Evolutionary conservation across 352 stramenopile species (phyloP), one percentile per base, ranked within the genome.

Genomic region (Vaucheria bursata): DNA sequence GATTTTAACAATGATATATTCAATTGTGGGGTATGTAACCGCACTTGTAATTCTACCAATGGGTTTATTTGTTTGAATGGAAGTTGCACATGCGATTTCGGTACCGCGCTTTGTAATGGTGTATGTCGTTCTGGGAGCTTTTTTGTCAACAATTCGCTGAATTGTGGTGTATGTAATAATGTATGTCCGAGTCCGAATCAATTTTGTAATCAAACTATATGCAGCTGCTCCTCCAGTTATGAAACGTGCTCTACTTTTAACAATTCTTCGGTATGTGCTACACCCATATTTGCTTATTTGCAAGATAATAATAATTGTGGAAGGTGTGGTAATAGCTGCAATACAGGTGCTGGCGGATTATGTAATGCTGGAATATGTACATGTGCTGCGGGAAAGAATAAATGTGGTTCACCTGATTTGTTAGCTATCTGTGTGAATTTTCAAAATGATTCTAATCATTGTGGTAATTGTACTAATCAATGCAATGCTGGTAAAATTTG

Each of bases 121-220:
- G 25, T 18, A 18, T 59, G 25, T 59, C 18, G 25, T 18, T 25
- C 18, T 18, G 18, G 45, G 18, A 18, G 25, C 18, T 59, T 25
- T 18, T 18, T 59, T 18, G 45, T 18, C 18, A 18, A 25, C 25
- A 59, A 59, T 18, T 59, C 12, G 12, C 25, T 18, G 18, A 18
- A 18, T 59, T 18, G 45, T 18, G 18, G 25, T 59, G 45, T 18
- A 25, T 59, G 25, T 18, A 18, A 18, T 59, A 59, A 18, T 59
- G 18, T 18, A 18, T 18, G 25, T 18, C 25, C 25, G 45, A 18
- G 25, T 59, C 25, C 25, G 18, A 59, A 18, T 59, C 25, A 72
- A 72, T 72, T 33, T 33, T 72, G 31, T 64, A 64, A 72, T 72
- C 38, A 72, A 37, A 64, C 53, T 37, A 34, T 72, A 37, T 33